Evolutionary conservation across 306 rosid genomes (phyloP).

Genomic region (Gastrolobium bilobum): DNA sequence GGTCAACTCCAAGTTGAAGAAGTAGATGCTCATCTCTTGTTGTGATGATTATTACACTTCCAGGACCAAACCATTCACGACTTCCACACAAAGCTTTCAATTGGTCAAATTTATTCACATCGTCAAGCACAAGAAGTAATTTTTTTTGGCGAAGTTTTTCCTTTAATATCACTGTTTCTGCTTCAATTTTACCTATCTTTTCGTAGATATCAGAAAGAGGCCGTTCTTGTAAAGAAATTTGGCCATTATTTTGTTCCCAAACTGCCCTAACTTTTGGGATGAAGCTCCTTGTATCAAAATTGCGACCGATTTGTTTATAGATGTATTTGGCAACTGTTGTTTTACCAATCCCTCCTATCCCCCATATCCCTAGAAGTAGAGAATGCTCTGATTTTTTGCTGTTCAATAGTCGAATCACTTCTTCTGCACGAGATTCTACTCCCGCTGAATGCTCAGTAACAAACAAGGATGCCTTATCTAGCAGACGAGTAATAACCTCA

Average conservation of each 20-base stretch:
- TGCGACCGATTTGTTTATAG: conserved; percentile 6
- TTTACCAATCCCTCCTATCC: conserved; percentile 45
- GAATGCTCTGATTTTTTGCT: neutral
- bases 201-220: conserved; percentile 5
- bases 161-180: neutral
- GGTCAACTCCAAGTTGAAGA: neutral
- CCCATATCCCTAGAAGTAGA: conserved; percentile 33
- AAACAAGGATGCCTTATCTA: neutral
- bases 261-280: conserved; percentile 18
- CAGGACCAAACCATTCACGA: conserved; percentile 20
- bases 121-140: conserved; percentile 43
- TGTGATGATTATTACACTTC: conserved; percentile 41
- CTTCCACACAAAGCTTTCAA: conserved; percentile 35
- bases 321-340: conserved; percentile 45
- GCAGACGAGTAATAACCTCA: neutral
- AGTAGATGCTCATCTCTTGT: conserved; percentile 29
- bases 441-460: conserved; percentile 26
- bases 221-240: neutral
- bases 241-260: neutral
- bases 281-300: conserved; percentile 24
- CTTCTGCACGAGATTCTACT: conserved; percentile 9
- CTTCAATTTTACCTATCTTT: conserved; percentile 14
- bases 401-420: neutral
- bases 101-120: conserved; percentile 23
- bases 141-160: neutral